Evolutionary conservation across 306 rosid species (phyloP).

Genomic region (Trifolium dubium): DNA sequence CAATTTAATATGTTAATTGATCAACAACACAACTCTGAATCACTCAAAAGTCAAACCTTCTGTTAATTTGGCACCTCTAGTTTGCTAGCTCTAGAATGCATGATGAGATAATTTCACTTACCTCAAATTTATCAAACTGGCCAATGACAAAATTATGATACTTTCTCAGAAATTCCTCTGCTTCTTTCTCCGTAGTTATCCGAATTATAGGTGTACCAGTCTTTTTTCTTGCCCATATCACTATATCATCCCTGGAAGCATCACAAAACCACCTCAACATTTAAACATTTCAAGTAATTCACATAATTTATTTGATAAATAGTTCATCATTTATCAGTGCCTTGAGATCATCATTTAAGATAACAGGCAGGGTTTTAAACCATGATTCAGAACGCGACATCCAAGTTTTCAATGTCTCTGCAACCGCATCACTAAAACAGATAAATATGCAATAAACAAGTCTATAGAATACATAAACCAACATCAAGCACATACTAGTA

Average conservation of each 20-base stretch:
- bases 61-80: constrained; percentile 4
- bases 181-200: constrained; percentile 57
- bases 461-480: constrained; percentile 5
- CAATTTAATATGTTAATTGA: neutral
- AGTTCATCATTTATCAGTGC: constrained; percentile 2
- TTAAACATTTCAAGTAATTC: constrained; percentile 25
- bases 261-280: constrained; percentile 8
- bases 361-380: neutral
- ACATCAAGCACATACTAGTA: constrained; percentile 37
- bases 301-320: constrained; percentile 23
- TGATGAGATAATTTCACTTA: constrained; percentile 29
- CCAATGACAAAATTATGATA: constrained; percentile 68
- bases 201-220: constrained; percentile 72
- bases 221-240: constrained; percentile 81
- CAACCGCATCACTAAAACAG: neutral
- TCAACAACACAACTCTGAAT: constrained; percentile 7
- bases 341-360: constrained; percentile 4
- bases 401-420: neutral
- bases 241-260: constrained; percentile 82
- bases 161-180: constrained; percentile 68
- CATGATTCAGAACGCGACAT: neutral
- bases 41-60: neutral
- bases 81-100: constrained; percentile 9
- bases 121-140: constrained; percentile 73
- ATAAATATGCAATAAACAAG: constrained; percentile 11